Conservation (phyloP, 164 flowering plant species). For the Sextonia rubra region DNA sequence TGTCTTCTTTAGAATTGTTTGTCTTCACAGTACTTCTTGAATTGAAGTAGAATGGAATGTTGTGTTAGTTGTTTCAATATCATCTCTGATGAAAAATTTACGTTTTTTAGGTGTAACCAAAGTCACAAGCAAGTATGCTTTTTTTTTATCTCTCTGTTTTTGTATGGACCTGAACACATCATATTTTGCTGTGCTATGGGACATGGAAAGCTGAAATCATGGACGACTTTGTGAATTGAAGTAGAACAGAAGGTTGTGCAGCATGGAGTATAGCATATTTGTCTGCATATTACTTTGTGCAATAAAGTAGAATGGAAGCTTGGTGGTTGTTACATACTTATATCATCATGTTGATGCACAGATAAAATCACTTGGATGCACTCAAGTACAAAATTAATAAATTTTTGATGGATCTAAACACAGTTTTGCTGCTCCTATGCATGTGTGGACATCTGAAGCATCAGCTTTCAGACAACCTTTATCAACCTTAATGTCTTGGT, state of each 20-base stretch:
- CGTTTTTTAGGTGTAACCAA: too few species aligned
- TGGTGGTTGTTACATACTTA: not conserved
- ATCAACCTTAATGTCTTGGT: too few species aligned
- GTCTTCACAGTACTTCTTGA: not conserved
- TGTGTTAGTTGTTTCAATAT: not conserved
- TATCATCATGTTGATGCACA: not conserved
- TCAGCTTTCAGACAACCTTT: not conserved
- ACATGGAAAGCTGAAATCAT: too few species aligned
- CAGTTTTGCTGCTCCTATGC: not conserved
- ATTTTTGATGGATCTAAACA: not conserved
- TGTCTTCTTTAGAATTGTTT: not conserved
- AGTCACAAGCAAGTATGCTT: not conserved
- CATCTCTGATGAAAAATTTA: too few species aligned
- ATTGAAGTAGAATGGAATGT: conserved; percentile 6
- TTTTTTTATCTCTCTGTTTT: not conserved
- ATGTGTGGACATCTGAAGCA: not conserved
- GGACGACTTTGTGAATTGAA: not conserved
- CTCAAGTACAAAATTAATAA: not conserved
- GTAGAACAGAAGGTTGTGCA: conserved; percentile 3
- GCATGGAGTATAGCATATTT: too few species aligned
- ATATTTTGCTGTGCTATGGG: too few species aligned
- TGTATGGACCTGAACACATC: not conserved
- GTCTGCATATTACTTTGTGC: not conserved
- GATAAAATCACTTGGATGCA: too few species aligned
- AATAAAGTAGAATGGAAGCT: conserved; percentile 4